Evolutionary conservation across 2,329 filamentous ascomycete genomes (phyloP).

Genomic region (Hyphodiscus sp.): DNA sequence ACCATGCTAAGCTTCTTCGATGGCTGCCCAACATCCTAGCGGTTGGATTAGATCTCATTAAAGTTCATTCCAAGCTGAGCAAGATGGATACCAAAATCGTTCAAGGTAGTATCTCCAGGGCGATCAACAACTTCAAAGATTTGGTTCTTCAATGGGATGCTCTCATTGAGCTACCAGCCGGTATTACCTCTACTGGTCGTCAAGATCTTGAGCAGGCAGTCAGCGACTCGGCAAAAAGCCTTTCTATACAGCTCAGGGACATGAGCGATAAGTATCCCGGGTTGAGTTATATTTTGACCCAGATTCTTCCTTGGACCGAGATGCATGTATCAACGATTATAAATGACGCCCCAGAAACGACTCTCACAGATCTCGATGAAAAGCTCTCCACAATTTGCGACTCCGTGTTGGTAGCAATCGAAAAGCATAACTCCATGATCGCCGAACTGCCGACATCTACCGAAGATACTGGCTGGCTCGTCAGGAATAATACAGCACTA

Average conservation of each 20-base stretch:
- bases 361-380: slow-evolving; percentile 43
- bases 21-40: slow-evolving; percentile 69
- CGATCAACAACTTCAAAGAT: slow-evolving; percentile 42
- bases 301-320: slow-evolving; percentile 59
- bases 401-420: slow-evolving; percentile 70
- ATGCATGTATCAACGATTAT: slow-evolving; percentile 17
- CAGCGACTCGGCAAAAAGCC: slow-evolving; percentile 8
- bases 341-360: slow-evolving; percentile 3
- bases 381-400: slow-evolving; percentile 62
- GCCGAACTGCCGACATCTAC: slow-evolving; percentile 48
- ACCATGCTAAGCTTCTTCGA: slow-evolving; percentile 28
- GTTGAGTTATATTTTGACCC: slow-evolving; percentile 57
- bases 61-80: slow-evolving; percentile 61
- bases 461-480: slow-evolving; percentile 59
- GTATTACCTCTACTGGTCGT: slow-evolving; percentile 39
- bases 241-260: slow-evolving; percentile 32
- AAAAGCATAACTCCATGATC: slow-evolving; percentile 57
- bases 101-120: slow-evolving; percentile 40
- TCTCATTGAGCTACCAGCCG: slow-evolving; percentile 43
- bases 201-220: slow-evolving; percentile 17
- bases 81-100: slow-evolving; percentile 39
- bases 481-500: slow-evolving; percentile 31
- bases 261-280: slow-evolving; percentile 46
- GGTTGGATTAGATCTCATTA: slow-evolving; percentile 54
- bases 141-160: slow-evolving; percentile 37